These are phyloP conservation scores for Ceratocystis ficicola DNA, from an alignment of 2,329 filamentous ascomycete genomes.

Conservation along the genomic window DNA sequence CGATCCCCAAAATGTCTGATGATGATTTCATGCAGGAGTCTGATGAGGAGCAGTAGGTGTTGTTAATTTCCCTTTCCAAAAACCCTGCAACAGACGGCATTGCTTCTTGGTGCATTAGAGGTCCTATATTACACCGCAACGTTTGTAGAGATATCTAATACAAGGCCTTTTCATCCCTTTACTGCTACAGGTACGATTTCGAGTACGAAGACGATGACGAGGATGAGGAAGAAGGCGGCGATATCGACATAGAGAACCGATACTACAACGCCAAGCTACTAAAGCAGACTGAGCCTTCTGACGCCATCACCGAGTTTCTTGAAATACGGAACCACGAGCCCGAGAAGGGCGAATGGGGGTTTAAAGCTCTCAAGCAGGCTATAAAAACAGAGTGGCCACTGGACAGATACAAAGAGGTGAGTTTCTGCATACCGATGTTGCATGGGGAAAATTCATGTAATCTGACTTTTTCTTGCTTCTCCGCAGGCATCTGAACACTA, in stretches of 20 bases:
- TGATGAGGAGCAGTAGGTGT: constrained; percentile 35
- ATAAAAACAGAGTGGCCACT: constrained; percentile 95
- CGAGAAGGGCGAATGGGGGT: constrained; percentile 96
- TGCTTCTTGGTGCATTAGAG: neutral
- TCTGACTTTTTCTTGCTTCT: constrained; percentile 2
- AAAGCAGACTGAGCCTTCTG: constrained; percentile 73
- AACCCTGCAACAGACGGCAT: neutral
- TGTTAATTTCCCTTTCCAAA: neutral
- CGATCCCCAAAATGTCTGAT: constrained; percentile 37
- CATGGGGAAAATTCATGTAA: neutral
- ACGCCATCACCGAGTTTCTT: constrained; percentile 86
- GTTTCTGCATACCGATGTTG: neutral
- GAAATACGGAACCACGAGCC: constrained; percentile 70
- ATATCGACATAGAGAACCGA: constrained; percentile 96
- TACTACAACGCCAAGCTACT: constrained; percentile 99
- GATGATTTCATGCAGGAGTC: constrained; percentile 41
- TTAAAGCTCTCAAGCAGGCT: constrained; percentile 94
- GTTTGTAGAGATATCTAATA: neutral
- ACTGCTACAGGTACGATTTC: constrained; percentile 61
- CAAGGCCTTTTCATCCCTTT: constrained; percentile 16
- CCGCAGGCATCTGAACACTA: constrained; percentile 82
- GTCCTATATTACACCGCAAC: neutral
- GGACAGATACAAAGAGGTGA: constrained; percentile 71
- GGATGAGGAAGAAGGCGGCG: constrained; percentile 74
- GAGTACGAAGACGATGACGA: constrained; percentile 90